Evolutionary conservation across 176 grass and related monocot species (phyloP).

Genomic region (Phyllostachys edulis): DNA sequence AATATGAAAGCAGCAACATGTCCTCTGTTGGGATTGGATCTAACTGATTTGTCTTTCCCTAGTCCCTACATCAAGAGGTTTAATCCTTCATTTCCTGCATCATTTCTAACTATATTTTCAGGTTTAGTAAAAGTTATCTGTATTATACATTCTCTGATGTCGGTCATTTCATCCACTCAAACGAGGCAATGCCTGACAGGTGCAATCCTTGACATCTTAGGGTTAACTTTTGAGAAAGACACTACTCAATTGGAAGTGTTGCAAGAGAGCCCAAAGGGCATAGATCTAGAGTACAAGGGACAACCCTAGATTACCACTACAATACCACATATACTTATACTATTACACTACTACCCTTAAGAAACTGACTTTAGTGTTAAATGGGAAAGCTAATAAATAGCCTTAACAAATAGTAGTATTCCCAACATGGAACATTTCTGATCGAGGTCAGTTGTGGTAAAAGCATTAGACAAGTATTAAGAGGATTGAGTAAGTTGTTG

Average conservation of each 20-base stretch:
- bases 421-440: slow-evolving; percentile 8
- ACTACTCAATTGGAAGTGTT: background rate
- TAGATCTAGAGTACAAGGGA: background rate
- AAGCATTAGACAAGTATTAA: background rate
- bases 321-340: background rate
- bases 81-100: slow-evolving; percentile 11
- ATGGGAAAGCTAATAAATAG: slow-evolving; percentile 16
- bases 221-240: background rate
- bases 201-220: background rate
- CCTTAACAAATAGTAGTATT: slow-evolving; percentile 12
- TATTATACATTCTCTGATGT: background rate
- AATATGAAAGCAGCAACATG: background rate
- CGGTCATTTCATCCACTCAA: background rate
- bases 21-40: background rate
- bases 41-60: slow-evolving; percentile 1
- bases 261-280: background rate
- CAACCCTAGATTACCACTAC: background rate
- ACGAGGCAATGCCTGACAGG: background rate
- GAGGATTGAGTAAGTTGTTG: background rate
- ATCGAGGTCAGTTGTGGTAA: background rate
- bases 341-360: background rate
- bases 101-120: background rate
- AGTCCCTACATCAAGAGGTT: slow-evolving; percentile 7
- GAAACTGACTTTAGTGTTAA: slow-evolving; percentile 10
- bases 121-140: background rate